These are phyloP conservation scores for Colletotrichum aenigma DNA, from an alignment of 2,329 filamentous ascomycete species.

Conservation along the genomic window DNA sequence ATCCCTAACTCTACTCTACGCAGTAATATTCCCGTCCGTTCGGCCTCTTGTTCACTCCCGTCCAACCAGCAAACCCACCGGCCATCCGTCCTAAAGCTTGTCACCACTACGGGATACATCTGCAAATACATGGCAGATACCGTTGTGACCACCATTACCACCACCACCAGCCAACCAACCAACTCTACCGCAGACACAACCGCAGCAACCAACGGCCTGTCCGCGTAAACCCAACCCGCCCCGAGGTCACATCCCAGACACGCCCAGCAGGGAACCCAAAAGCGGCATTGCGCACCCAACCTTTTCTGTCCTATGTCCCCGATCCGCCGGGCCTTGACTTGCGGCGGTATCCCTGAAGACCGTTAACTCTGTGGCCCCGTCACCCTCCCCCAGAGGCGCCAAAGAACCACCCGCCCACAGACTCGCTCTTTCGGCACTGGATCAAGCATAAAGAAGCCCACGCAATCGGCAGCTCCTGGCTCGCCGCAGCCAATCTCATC, in stretches of 20 bases:
- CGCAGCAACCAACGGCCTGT: not conserved
- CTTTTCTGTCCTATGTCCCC: not conserved
- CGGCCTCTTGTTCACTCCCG: not conserved
- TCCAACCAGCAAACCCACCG: not conserved
- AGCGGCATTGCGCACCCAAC: not conserved
- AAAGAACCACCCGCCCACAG: not conserved
- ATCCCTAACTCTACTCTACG: constrained; percentile 3
- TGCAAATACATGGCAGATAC: not conserved
- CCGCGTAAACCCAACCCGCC: not conserved
- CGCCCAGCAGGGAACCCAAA: not conserved
- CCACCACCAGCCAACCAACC: not conserved
- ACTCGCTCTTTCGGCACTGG: constrained; percentile 2
- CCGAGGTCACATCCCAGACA: constrained; percentile 3
- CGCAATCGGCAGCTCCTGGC: constrained; percentile 3
- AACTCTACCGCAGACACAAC: not conserved
- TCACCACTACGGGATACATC: not conserved
- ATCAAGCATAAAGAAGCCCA: constrained; percentile 15
- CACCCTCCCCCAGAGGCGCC: not conserved
- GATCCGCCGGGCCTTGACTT: constrained; percentile 3
- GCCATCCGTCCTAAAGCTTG: not conserved
- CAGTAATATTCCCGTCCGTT: not conserved
- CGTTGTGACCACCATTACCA: not conserved
- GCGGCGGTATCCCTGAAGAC: constrained; percentile 13
- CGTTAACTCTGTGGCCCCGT: not conserved
- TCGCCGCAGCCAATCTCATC: constrained; percentile 11